A percentile compares a stretch with the other conserved stretches of the same genome.
Conservation (phyloP, 768 basidiomycete genomes). For the Phlegmacium glaucopus region DNA sequence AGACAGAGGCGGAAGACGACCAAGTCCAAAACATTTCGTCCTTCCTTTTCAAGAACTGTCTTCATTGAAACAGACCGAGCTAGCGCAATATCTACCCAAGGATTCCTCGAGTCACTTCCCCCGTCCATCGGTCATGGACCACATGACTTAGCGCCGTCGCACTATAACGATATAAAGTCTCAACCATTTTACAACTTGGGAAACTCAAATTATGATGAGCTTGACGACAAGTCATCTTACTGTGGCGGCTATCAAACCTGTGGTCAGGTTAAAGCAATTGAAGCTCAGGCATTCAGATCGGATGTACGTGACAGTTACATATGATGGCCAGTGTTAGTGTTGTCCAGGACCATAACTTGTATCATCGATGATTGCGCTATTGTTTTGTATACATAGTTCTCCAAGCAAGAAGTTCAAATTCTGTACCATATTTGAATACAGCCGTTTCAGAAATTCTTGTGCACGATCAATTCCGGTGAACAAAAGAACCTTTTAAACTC, state of each 20-base stretch:
- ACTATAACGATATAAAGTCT: not conserved
- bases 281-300: conserved; percentile 7
- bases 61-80: not conserved
- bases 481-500: too few relatives aligned
- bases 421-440: too few relatives aligned
- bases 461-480: too few relatives aligned
- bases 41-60: not conserved
- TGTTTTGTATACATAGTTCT: too few relatives aligned
- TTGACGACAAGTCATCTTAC: conserved; percentile 9
- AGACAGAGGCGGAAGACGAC: not conserved
- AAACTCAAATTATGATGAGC: not conserved
- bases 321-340: too few relatives aligned
- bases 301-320: conserved; percentile 17
- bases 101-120: not conserved
- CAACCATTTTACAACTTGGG: conserved; percentile 1
- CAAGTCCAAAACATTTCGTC: not conserved
- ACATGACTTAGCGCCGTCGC: not conserved
- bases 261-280: conserved; percentile 16
- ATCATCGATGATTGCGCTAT: too few relatives aligned
- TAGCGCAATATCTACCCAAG: not conserved
- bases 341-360: too few relatives aligned
- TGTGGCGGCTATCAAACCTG: conserved; percentile 19
- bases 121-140: not conserved
- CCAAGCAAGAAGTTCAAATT: too few relatives aligned
- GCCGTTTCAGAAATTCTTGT: too few relatives aligned